Conservation (phyloP, 1,284 basidiomycete genomes). For the Leccinum solheimii region DNA sequence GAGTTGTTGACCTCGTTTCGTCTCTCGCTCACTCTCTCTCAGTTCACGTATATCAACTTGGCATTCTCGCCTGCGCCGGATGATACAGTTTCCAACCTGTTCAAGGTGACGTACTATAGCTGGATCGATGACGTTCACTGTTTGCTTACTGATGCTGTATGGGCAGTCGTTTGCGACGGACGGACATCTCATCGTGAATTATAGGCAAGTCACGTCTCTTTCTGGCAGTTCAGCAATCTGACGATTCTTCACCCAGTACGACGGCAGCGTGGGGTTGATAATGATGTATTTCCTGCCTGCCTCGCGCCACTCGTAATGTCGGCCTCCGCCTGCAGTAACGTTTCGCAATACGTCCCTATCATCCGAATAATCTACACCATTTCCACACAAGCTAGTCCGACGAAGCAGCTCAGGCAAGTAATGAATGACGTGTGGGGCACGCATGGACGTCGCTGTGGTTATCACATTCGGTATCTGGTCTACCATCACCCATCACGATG, state of each 20-base stretch:
- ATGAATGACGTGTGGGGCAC: constrained; percentile 6
- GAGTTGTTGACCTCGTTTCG: not conserved
- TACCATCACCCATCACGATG: not conserved
- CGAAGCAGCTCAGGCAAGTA: not conserved
- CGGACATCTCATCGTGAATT: constrained; percentile 94
- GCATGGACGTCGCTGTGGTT: not conserved
- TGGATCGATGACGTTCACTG: not conserved
- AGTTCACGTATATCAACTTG: constrained; percentile 99
- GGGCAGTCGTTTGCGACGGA: constrained; percentile 87
- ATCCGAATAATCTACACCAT: not conserved
- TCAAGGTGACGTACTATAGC: constrained; percentile 53
- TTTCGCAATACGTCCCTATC: constrained; percentile 1
- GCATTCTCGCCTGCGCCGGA: constrained; percentile 89
- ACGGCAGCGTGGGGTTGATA: constrained; percentile 71
- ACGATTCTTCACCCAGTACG: constrained; percentile 44
- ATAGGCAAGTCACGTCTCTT: constrained; percentile 63
- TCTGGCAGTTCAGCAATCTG: constrained; percentile 1
- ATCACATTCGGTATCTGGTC: not conserved
- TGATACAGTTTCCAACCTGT: constrained; percentile 84
- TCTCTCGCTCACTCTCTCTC: not conserved
- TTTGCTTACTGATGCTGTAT: constrained; percentile 1
- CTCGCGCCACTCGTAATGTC: not conserved
- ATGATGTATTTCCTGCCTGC: not conserved
- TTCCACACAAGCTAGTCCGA: not conserved
- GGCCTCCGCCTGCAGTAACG: not conserved